Conservation (phyloP, 768 basidiomycete species). For the Russula virescens region DNA sequence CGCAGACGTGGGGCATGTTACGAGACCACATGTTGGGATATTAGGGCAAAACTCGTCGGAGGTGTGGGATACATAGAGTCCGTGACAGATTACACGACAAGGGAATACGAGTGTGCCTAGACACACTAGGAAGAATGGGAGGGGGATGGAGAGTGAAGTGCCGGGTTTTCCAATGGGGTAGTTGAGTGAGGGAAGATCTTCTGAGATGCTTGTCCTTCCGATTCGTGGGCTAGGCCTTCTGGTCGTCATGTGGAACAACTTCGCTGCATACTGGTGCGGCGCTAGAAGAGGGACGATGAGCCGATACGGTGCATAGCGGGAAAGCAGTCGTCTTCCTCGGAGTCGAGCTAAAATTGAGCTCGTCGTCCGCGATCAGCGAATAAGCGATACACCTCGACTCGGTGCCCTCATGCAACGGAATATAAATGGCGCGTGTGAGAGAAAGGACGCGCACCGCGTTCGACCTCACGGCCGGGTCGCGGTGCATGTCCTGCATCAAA, state of each 20-base stretch:
- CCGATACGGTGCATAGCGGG: neutral
- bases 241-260: neutral
- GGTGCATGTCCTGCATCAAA: neutral
- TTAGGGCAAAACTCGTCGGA: too few relatives aligned
- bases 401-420: neutral
- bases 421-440: neutral
- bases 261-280: neutral
- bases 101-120: too few relatives aligned
- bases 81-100: too few relatives aligned
- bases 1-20: too few relatives aligned
- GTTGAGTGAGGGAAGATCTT: too few relatives aligned
- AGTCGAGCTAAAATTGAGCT: too few relatives aligned
- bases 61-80: too few relatives aligned
- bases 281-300: neutral
- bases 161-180: too few relatives aligned
- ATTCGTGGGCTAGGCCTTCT: neutral
- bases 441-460: conserved; percentile 10
- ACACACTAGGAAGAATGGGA: too few relatives aligned
- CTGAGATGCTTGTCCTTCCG: too few relatives aligned
- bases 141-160: too few relatives aligned
- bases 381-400: neutral
- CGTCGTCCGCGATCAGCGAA: neutral
- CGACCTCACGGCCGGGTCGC: neutral
- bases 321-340: neutral
- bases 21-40: too few relatives aligned